phyloP scores from a whole-genome alignment of 1,284 basidiomycete genomes.

The Apiotrichum brassicae region DNA sequence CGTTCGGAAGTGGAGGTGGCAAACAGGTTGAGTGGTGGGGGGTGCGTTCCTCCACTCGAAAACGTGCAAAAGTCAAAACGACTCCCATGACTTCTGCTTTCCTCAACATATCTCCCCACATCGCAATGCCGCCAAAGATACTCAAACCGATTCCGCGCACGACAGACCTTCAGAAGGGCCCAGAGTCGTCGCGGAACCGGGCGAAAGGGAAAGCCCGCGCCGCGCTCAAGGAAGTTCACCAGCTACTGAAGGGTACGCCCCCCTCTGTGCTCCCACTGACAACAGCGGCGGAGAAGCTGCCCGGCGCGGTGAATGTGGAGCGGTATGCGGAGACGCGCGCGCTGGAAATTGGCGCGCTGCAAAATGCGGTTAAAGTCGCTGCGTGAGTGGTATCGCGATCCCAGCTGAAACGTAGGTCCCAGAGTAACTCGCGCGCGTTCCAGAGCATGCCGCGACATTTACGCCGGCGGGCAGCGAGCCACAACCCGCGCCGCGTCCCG shows the following conservation, averaged over 20 bases:
- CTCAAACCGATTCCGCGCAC: conserved; percentile 34
- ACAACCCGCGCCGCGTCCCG: conserved; percentile 85
- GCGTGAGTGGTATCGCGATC: conserved; percentile 50
- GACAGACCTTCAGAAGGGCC: conserved; percentile 24
- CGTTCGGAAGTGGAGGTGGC: too few species aligned
- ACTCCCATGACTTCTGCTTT: too few species aligned
- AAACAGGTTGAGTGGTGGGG: too few species aligned
- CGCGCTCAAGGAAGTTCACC: conserved; percentile 25
- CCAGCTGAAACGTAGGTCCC: conserved; percentile 32
- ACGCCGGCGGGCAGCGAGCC: conserved; percentile 81
- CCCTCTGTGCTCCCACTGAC: not conserved
- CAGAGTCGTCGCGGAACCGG: conserved; percentile 15
- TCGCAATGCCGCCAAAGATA: not conserved
- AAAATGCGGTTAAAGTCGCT: conserved; percentile 70
- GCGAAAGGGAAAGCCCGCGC: conserved; percentile 33
- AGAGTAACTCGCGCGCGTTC: conserved; percentile 73
- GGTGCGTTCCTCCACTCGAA: too few species aligned
- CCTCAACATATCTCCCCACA: not conserved
- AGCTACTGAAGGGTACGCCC: conserved; percentile 28
- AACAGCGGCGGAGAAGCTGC: conserved; percentile 57
- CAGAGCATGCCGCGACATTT: conserved; percentile 83
- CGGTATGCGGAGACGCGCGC: conserved; percentile 77
- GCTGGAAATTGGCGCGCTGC: conserved; percentile 82
- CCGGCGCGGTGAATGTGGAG: conserved; percentile 73
- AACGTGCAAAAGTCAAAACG: too few species aligned